Evolutionary conservation across 768 basidiomycete species (phyloP).

Genomic region (Lentinus brumalis): DNA sequence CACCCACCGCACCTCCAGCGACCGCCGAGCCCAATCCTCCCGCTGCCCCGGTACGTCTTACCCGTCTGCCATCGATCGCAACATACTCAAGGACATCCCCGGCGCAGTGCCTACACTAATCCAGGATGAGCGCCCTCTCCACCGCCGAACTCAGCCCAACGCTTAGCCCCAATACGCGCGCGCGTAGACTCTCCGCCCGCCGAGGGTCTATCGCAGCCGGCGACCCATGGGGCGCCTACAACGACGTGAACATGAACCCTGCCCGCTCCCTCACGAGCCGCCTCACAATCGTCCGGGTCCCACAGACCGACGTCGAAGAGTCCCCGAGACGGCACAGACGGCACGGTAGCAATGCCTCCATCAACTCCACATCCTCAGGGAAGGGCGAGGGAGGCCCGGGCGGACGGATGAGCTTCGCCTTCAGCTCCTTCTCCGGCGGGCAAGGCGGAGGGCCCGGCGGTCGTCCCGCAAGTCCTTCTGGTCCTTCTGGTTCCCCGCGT

Average conservation of each 20-base stretch:
- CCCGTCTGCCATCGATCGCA: conserved; percentile 6
- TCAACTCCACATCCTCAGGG: conserved; percentile 30
- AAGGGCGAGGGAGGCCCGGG: conserved; percentile 26
- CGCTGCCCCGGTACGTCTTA: conserved; percentile 2
- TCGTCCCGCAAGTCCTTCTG: conserved; percentile 26
- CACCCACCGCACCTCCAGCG: neutral
- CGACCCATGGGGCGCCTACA: conserved; percentile 67
- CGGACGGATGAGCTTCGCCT: conserved; percentile 61
- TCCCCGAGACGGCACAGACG: conserved; percentile 38
- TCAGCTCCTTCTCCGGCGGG: conserved; percentile 56
- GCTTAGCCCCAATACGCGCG: conserved; percentile 21
- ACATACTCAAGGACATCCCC: conserved; percentile 7
- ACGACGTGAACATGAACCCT: conserved; percentile 52
- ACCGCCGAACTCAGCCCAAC: conserved; percentile 27
- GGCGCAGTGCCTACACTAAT: conserved; percentile 3
- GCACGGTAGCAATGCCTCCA: conserved; percentile 33
- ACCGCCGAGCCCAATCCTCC: neutral
- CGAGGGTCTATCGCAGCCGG: conserved; percentile 69
- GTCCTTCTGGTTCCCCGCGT: conserved; percentile 35
- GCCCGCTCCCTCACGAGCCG: conserved; percentile 59
- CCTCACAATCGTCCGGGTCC: conserved; percentile 76
- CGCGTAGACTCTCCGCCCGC: conserved; percentile 50
- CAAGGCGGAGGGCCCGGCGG: conserved; percentile 8
- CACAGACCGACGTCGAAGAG: conserved; percentile 34
- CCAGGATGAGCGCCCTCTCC: conserved; percentile 20